phyloP scores from a whole-genome alignment of 148 eudicot genomes.

The Camellia japonica region DNA sequence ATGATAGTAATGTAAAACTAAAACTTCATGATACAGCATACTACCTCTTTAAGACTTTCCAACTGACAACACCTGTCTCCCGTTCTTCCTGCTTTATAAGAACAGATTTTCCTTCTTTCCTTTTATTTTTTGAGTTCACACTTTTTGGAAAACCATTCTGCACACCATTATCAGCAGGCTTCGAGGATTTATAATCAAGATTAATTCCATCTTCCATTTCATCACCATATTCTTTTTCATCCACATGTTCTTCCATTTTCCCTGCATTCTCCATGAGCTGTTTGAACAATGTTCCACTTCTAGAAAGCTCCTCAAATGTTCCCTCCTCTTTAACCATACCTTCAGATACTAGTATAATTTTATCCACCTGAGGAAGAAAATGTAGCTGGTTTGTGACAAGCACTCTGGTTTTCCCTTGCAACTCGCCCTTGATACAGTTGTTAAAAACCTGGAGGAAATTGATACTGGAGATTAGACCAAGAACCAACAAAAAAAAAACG shows the following conservation, averaged over 20 bases:
- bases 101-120: slow-evolving; percentile 45
- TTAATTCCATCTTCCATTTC: slow-evolving; percentile 21
- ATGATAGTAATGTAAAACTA: neutral
- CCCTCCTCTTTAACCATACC: slow-evolving; percentile 69
- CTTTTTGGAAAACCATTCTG: slow-evolving; percentile 25
- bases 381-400: slow-evolving; percentile 69
- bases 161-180: slow-evolving; percentile 15
- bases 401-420: slow-evolving; percentile 61
- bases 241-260: slow-evolving; percentile 47
- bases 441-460: slow-evolving; percentile 41
- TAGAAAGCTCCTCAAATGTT: slow-evolving; percentile 58
- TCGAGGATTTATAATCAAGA: slow-evolving; percentile 17
- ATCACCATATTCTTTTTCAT: slow-evolving; percentile 37
- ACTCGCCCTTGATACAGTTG: slow-evolving; percentile 52
- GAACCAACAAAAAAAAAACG: neutral
- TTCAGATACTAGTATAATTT: slow-evolving; percentile 48
- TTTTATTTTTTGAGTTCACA: slow-evolving; percentile 18
- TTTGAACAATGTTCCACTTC: slow-evolving; percentile 43
- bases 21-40: neutral
- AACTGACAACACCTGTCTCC: slow-evolving; percentile 58
- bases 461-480: neutral
- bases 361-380: slow-evolving; percentile 65
- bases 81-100: slow-evolving; percentile 63
- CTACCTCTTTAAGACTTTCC: slow-evolving; percentile 56
- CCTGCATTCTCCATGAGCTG: slow-evolving; percentile 64